These are phyloP conservation scores for Coemansia sp. DNA, from an alignment of 192 early-diverging fungal species.

Conservation along the genomic window DNA sequence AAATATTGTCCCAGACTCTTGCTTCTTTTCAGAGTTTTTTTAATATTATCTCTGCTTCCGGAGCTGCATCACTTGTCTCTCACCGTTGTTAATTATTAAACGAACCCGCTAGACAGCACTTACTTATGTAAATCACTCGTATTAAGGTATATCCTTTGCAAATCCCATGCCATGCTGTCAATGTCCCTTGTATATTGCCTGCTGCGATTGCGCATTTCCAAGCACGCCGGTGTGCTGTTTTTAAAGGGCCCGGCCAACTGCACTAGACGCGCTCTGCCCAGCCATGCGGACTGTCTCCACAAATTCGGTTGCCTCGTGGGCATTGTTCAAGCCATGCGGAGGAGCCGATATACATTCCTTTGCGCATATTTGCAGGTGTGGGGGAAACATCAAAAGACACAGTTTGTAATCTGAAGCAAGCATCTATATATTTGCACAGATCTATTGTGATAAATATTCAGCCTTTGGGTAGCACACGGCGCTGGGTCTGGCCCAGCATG, in stretches of 20 bases:
- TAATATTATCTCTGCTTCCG: too few species aligned
- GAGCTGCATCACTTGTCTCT: too few species aligned
- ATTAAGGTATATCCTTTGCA: not conserved
- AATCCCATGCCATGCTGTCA: not conserved
- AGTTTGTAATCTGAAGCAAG: too few species aligned
- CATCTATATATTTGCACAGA: not conserved
- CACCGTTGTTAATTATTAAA: too few species aligned
- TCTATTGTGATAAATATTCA: not conserved
- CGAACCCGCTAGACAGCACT: too few species aligned
- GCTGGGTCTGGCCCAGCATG: not conserved
- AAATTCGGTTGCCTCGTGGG: not conserved
- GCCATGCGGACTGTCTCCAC: not conserved
- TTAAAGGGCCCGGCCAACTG: not conserved
- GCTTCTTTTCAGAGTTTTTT: too few species aligned
- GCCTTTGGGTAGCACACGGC: too few species aligned
- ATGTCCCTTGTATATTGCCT: not conserved
- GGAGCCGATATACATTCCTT: not conserved
- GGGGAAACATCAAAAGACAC: too few species aligned
- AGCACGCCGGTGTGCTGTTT: too few species aligned
- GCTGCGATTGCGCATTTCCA: too few species aligned
- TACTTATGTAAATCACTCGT: not conserved
- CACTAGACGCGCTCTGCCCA: not conserved
- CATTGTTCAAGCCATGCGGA: not conserved
- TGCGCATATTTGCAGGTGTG: not conserved
- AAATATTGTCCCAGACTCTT: too few species aligned